Conservation (phyloP, 495 filamentous ascomycete species). For the Baudoinia panamericana region DNA sequence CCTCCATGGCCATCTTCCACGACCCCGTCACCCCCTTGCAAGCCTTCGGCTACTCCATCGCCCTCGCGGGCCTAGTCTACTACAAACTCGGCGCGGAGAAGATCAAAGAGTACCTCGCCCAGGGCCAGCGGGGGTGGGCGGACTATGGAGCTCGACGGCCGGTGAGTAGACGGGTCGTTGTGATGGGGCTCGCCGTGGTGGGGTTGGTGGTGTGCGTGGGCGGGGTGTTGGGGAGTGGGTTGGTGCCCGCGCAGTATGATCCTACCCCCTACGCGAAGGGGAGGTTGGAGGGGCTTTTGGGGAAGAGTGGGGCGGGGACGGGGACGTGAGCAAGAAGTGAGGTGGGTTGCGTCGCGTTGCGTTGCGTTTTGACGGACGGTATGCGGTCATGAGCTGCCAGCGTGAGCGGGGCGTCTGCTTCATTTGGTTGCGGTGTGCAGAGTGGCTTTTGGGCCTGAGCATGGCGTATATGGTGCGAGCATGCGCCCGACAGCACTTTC, state of each 20-base stretch:
- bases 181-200: slow-evolving; percentile 48
- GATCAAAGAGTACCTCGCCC: slow-evolving; percentile 61
- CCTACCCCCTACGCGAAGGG: slow-evolving; percentile 9
- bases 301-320: slow-evolving; percentile 3
- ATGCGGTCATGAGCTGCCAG: too few relatives aligned
- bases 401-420: too few relatives aligned
- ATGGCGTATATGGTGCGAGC: too few relatives aligned
- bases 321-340: background rate
- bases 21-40: slow-evolving; percentile 71
- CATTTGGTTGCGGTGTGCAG: too few relatives aligned
- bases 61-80: slow-evolving; percentile 81
- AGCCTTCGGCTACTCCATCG: slow-evolving; percentile 89
- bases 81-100: slow-evolving; percentile 90
- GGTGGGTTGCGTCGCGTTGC: too few relatives aligned
- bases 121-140: slow-evolving; percentile 61
- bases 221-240: slow-evolving; percentile 28
- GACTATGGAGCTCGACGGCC: slow-evolving; percentile 71
- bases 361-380: too few relatives aligned
- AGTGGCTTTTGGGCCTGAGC: too few relatives aligned
- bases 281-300: slow-evolving; percentile 8
- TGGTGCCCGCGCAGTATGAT: slow-evolving; percentile 13
- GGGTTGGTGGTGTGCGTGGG: slow-evolving; percentile 58
- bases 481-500: too few relatives aligned
- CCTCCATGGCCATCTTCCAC: slow-evolving; percentile 81
- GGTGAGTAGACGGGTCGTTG: slow-evolving; percentile 57